Evolutionary conservation across 164 flowering plant species (phyloP).

Genomic region (Tinospora cordifolia): DNA sequence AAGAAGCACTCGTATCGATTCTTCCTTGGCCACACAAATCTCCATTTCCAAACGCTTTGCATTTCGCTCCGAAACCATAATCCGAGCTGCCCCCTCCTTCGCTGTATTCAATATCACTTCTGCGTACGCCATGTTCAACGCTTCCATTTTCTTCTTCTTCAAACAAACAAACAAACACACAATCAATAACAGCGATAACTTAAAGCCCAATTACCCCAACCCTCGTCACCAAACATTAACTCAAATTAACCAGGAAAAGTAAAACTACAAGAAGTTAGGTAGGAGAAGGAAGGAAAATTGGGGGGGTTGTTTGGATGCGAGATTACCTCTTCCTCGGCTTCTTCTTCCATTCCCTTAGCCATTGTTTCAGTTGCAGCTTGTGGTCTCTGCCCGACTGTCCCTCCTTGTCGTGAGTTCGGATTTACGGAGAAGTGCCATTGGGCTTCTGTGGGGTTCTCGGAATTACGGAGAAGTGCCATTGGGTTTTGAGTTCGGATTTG

Average conservation of each 20-base stretch:
- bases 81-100: constrained; percentile 77
- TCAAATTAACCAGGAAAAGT: too few relatives aligned
- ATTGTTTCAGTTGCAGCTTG: neutral
- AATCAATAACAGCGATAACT: neutral
- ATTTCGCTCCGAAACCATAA: constrained; percentile 62
- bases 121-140: constrained; percentile 77
- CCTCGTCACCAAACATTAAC: too few relatives aligned
- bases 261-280: neutral
- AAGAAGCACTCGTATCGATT: constrained; percentile 57
- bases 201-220: neutral
- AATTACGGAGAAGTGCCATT: too few relatives aligned
- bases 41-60: constrained; percentile 47
- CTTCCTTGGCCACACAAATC: constrained; percentile 46
- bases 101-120: constrained; percentile 74
- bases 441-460: constrained; percentile 23
- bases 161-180: constrained; percentile 5
- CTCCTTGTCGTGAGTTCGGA: too few relatives aligned
- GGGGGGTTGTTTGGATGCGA: neutral
- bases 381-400: too few relatives aligned
- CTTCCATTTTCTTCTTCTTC: constrained; percentile 17
- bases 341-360: constrained; percentile 26
- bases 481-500: too few relatives aligned
- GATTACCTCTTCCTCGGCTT: constrained; percentile 32
- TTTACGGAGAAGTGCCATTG: too few relatives aligned
- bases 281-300: constrained; percentile 11